A percentile compares a stretch with the other conserved stretches of the same genome.
phyloP scores from a whole-genome alignment of 495 filamentous ascomycete genomes.

The Glarea lozoyensis region DNA sequence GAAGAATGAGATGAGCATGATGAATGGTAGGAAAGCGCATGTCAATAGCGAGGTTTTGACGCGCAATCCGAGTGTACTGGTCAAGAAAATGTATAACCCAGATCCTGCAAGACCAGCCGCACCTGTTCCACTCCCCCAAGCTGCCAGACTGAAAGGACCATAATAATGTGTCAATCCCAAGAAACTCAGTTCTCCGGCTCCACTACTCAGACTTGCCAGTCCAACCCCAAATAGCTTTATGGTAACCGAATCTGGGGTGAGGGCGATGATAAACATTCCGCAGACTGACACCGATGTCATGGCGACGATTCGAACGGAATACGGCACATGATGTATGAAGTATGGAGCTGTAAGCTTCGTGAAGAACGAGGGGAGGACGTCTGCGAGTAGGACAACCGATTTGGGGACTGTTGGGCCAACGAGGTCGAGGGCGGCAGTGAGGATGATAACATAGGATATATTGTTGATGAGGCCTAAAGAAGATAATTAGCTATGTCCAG shows the following conservation, averaged over 20 bases:
- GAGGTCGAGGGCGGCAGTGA: constrained; percentile 91
- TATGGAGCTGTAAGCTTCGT: constrained; percentile 87
- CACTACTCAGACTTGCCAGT: constrained; percentile 76
- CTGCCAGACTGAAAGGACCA: constrained; percentile 78
- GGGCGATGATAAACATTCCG: constrained; percentile 84
- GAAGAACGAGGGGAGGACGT: constrained; percentile 80
- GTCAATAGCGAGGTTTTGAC: constrained; percentile 63
- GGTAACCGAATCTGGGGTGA: constrained; percentile 61
- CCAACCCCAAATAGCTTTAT: constrained; percentile 75
- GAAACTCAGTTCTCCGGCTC: constrained; percentile 83
- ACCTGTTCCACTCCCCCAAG: constrained; percentile 90
- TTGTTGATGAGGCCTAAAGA: constrained; percentile 78
- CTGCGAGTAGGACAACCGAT: constrained; percentile 83
- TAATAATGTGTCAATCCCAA: constrained; percentile 89
- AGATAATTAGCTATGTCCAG: background rate
- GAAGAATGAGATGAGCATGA: constrained; percentile 87
- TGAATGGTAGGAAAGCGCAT: constrained; percentile 65
- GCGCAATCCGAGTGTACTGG: constrained; percentile 63
- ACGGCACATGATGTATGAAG: constrained; percentile 83
- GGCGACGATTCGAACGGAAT: constrained; percentile 61
- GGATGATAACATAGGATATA: constrained; percentile 93
- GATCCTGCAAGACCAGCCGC: constrained; percentile 82
- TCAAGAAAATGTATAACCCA: constrained; percentile 77
- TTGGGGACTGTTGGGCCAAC: constrained; percentile 81
- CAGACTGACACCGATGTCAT: constrained; percentile 61